Base-by-base conservation (phyloP, 345 rosid species). In the Citrus hindsii region DNA sequence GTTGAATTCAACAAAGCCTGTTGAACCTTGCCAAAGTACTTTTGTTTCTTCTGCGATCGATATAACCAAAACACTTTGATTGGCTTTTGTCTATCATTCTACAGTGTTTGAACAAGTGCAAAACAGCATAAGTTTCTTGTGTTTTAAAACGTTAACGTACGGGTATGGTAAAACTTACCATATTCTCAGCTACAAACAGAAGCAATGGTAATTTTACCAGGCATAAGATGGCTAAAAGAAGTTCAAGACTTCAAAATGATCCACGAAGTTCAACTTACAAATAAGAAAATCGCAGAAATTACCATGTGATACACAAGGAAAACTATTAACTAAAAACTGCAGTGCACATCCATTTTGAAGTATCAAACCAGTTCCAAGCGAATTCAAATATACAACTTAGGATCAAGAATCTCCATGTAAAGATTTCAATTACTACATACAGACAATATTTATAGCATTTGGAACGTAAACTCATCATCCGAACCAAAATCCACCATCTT, bases 361-460 rank as follows among this genome's bases (percentile, higher is more conserved):
- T 64, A 65, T 67, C 75, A 67, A 79, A 35, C 51, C 40, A 79
- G 69, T 76, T 72, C 25, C 35, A 63, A 77, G 67, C 19, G 80
- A 73, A 73, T 65, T 40, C 62, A 77, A 56, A 88, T 86, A 80
- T 86, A 86, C 89, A 86, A 60, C 69, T 82, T 66, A 74, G 60
- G 81, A 69, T 68, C 75, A 73, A 63, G 69, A 82, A 68, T 65
- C 68, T 74, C 74, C 58, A 71, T 82, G 55, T 42, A 53, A 56
- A 73, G 75, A 75, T 80, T 83, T 77, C 8, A 37, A 59, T 58
- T 65, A 46, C 71, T 83, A 87, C 85, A 83, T 83, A 83, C 89
- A 87, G 66, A n/a, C 60, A 76, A 72, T 71, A 70, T 55, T 59
- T 76, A 71, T 38, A 77, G 82, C 38, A 71, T 71, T 69, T 68